Base-by-base conservation (phyloP, 1,284 basidiomycete genomes). In the Marasmius oreades region DNA sequence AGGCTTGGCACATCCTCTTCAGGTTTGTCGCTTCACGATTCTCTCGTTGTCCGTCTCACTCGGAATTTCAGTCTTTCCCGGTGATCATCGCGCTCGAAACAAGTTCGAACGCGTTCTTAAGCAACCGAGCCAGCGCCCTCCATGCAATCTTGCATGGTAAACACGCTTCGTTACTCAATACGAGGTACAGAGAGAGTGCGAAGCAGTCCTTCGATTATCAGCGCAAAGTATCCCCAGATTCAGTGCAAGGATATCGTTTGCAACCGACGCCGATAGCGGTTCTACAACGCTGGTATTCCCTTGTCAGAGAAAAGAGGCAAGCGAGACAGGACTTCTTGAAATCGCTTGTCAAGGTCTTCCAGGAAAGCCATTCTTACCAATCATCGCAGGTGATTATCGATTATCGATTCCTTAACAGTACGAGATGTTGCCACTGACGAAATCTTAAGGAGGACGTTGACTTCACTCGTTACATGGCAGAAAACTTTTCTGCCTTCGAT, bases 41-140 rank as follows among this genome's bases (percentile, higher is more conserved):
- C 14, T 3, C 34, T 31, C 52, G 28, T 18, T 16, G 22, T 42
- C 18, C 8, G 39, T 34, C 33, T 53, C 20, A 53, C 55, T 62
- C 39, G 58, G 37, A 20, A 31, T 51, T 28, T 33, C 64, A 97
- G 86, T 96, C 93, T 42, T 86, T 98, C 64, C 95, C 97, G 0
- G 83, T 94, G 28, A 89, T 99, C 55, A 86, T 99, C 11, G 92
- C 96, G 1, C 80, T 99, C 12, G 95, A 98, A 71, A 97, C 95
- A 0, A 89, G 89, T 62, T 77, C 86, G 2, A 80, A 82, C 52
- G 60, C 72, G 0, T 68, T 71, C 2, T 74, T 95, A 24, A 86
- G 89, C 53, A 78, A 81, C 34, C 82, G 92, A 52, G 97, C 95
- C 0, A 87, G 83, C 59, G 82, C 86, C 1, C 73, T 98, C 11